phyloP scores from a whole-genome alignment of 1,284 basidiomycete species.

The Cryptococcus sp. region DNA sequence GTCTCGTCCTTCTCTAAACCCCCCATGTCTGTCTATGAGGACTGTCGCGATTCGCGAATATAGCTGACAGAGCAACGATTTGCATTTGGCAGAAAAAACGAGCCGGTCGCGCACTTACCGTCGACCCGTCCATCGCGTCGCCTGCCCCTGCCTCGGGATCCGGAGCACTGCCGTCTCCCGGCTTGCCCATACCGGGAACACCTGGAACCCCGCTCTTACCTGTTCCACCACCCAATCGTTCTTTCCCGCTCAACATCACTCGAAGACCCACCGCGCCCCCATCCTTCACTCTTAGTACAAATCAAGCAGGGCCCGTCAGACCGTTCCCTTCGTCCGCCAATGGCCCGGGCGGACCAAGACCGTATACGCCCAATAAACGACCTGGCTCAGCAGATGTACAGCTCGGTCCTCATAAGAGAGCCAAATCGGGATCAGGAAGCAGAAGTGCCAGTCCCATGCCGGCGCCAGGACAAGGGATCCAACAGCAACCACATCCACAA shows the following conservation, averaged over 20 bases:
- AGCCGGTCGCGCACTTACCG: background rate
- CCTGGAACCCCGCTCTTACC: slow-evolving; percentile 25
- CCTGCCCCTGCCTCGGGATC: background rate
- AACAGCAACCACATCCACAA: background rate
- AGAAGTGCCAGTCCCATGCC: slow-evolving; percentile 22
- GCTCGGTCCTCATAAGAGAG: slow-evolving; percentile 1
- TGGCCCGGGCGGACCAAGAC: background rate
- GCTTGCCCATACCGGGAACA: slow-evolving; percentile 5
- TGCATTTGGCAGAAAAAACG: background rate
- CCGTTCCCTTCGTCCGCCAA: background rate
- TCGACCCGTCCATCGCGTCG: background rate
- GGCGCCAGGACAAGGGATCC: background rate
- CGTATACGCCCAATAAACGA: slow-evolving; percentile 1
- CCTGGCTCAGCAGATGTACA: slow-evolving; percentile 1
- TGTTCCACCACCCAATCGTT: slow-evolving; percentile 17
- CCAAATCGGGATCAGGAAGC: slow-evolving; percentile 8
- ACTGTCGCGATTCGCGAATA: background rate
- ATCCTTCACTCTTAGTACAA: background rate
- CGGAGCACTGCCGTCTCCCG: background rate
- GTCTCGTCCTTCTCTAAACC: background rate
- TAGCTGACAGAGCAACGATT: background rate
- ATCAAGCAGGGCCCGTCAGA: background rate
- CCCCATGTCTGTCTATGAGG: no score
- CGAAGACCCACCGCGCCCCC: background rate
- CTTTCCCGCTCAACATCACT: slow-evolving; percentile 3